Percentiles rank a stretch among this genome's conserved stretches.
These are phyloP conservation scores for Centrapalus pauciflorus DNA, from an alignment of 129 eudicot genomes.

Conservation along the genomic window DNA sequence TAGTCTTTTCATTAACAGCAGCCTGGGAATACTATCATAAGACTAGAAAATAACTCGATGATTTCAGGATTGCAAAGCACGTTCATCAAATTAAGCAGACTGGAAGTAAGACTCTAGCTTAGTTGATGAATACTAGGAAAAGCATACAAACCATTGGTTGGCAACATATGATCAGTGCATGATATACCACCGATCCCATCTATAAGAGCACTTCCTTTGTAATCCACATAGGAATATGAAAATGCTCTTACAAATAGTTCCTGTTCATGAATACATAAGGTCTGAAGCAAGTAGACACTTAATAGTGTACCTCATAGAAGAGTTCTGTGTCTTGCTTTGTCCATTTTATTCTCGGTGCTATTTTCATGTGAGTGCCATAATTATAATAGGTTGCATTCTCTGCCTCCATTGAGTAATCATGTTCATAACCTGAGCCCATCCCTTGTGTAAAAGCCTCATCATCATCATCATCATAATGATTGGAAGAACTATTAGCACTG, in stretches of 20 bases:
- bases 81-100: neutral
- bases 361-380: constrained; percentile 61
- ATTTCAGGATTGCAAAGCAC: neutral
- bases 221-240: neutral
- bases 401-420: constrained; percentile 22
- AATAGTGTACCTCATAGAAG: constrained; percentile 67
- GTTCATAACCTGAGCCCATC: constrained; percentile 43
- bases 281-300: neutral
- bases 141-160: neutral
- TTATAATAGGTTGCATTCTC: constrained; percentile 40
- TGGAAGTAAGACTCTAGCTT: neutral
- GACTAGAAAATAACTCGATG: too few species aligned
- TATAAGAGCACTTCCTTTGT: neutral
- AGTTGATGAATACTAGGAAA: neutral
- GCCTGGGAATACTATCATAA: too few species aligned
- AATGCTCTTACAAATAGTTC: neutral
- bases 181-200: neutral
- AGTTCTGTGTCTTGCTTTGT: constrained; percentile 82
- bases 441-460: constrained; percentile 34
- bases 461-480: constrained; percentile 42
- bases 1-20: neutral
- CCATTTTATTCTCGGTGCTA: constrained; percentile 63
- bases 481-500: constrained; percentile 37
- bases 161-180: neutral
- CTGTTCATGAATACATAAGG: too few species aligned